Percentiles rank a stretch among this genome's conserved stretches.
These are phyloP conservation scores for Neonothopanus nambi DNA, from an alignment of 1,284 basidiomycete genomes.

Conservation along the genomic window DNA sequence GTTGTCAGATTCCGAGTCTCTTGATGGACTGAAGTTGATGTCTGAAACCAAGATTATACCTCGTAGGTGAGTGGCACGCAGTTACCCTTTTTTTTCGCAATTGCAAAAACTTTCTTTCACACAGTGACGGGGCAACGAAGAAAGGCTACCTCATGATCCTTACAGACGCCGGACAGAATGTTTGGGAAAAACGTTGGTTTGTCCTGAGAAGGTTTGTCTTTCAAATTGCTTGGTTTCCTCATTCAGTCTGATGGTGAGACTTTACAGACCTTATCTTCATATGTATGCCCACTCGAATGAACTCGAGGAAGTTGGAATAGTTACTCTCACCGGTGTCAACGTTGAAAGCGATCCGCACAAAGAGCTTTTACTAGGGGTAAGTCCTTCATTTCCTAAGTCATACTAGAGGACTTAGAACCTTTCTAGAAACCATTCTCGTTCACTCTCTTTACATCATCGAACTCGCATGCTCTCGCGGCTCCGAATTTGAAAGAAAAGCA, in stretches of 20 bases:
- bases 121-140: constrained; percentile 81
- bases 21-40: constrained; percentile 64
- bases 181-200: constrained; percentile 86
- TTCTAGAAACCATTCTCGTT: constrained; percentile 79
- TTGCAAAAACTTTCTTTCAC: constrained; percentile 11
- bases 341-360: constrained; percentile 88
- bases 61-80: constrained; percentile 52
- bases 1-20: constrained; percentile 39
- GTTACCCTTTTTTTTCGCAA: background rate
- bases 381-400: constrained; percentile 30
- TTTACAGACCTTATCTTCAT: constrained; percentile 81
- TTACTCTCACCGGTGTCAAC: constrained; percentile 84
- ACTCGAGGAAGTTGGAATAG: constrained; percentile 80
- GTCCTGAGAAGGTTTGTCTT: constrained; percentile 76
- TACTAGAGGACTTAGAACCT: constrained; percentile 10
- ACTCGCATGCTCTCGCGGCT: constrained; percentile 86
- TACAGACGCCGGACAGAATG: constrained; percentile 74
- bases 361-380: constrained; percentile 81
- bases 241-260: constrained; percentile 16
- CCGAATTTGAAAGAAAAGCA: constrained; percentile 78
- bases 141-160: constrained; percentile 82
- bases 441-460: constrained; percentile 86
- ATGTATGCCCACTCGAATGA: constrained; percentile 83
- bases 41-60: constrained; percentile 73
- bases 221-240: constrained; percentile 3